Evolutionary conservation across 2,329 filamentous ascomycete species (phyloP), one percentile per base, ranked within the genome.

Genomic region (Fusarium pilosicola): DNA sequence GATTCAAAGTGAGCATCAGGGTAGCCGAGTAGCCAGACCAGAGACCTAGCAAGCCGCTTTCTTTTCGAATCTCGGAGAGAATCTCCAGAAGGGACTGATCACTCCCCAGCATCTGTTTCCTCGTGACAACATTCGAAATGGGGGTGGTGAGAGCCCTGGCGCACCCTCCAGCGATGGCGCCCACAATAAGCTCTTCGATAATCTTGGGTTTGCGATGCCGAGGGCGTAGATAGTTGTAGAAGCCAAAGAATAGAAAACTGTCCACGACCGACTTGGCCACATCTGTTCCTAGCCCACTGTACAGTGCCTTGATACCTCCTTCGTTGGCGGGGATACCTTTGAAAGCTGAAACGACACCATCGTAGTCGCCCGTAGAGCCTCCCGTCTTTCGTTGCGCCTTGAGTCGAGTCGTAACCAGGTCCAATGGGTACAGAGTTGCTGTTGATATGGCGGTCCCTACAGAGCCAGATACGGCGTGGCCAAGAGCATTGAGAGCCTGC

Each of bases 11-110:
- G 57, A 97, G 84, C 44, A 97, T 87, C 65, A 97, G 81, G 28
- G 89, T 92, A 5, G 94, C 94, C 26, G 93, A 94, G 81, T 97
- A 97, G 1, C 95, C 95, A 1, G 94, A 92, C 95, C 95, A 97
- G 77, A 97, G 92, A 6, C 94, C 94, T 49, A 85, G 79, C 15
- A 95, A 68, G 0, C 95, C 94, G 75, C 92, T 93, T 79, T 96
- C 92, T 4, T 84, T 78, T 45, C 85, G 83, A 68, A 97, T 95
- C 46, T 89, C 86, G 3, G 84, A 81, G 24, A 91, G 86, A 36
- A 94, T 93, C 57, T 92, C 86, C 34, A 81, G 76, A 8, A 89
- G 86, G 68, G 80, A 86, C 76, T 81, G 30, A 24, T 73, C 65
- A 32, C 64, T 62, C 30, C 80, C 87, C 3, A 91, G 88, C 6